Base-by-base conservation (phyloP, 2,329 filamentous ascomycete genomes). In the Exophiala calicioides region DNA sequence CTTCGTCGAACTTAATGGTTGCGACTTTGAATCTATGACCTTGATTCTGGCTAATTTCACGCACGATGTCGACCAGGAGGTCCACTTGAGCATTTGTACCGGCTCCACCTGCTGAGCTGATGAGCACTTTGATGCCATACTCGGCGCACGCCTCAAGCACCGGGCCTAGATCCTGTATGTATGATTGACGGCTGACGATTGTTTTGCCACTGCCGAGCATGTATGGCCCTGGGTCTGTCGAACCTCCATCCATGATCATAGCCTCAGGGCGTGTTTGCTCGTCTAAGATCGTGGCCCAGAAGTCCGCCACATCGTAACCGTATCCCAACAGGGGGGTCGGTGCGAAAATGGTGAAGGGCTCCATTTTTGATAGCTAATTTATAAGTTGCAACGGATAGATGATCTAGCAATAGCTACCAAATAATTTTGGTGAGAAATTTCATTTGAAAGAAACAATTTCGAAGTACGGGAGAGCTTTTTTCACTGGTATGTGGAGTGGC, bases 101-200 rank as follows among this genome's bases (percentile, higher is more conserved):
- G 53, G 75, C 73, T 0, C 76, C 75, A 0, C 75, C 75, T 0
- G 66, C 72, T 1, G 73, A 76, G 3, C 65, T 60, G 35, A 76
- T 69, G 3, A 77, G 59, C 0, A 77, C 45, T 0, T 68, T 68
- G 0, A 73, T 63, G 3, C 57, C 61, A 34, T 65, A 67, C 0
- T 57, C 49, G 13, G 65, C 57, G 0, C 63, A 63, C 1, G 69
- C 60, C 30, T 55, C 51, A 1, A 76, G 51, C 1, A 76, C 43
- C 26, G 68, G 70, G 29, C 41, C 55, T 1, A 77, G 59, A 47
- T 78, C 75, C 7, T 68, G 62, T 0, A 60, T 44, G 39, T 78
- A 78, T 0, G 70, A 59, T 0, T 61, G 60, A 4, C 68, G 61
- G 0, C 68, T 67, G n/a, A 61, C 66, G 0, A 70, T 72, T 61